phyloP scores from a whole-genome alignment of 2,329 filamentous ascomycete genomes.

The Alternaria gansuensis region DNA sequence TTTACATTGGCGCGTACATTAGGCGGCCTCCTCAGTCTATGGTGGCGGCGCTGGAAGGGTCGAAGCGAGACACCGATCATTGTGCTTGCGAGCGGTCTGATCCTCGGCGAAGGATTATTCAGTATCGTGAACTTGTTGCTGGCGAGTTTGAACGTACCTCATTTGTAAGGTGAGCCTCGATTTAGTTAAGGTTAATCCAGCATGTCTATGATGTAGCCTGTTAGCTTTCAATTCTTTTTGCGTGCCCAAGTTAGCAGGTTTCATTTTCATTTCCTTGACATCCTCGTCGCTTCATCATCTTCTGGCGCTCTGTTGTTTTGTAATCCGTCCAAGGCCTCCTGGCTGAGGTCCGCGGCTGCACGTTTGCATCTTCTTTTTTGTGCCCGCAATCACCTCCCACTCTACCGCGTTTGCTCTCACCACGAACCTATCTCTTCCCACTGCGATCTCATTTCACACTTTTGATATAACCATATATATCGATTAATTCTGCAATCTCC shows the following conservation, averaged over 20 bases:
- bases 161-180: slow-evolving; percentile 18
- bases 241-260: neutral
- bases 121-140: slow-evolving; percentile 90
- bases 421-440: neutral
- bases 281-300: neutral
- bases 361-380: neutral
- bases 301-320: too few relatives aligned
- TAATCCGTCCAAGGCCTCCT: neutral
- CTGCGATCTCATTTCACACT: neutral
- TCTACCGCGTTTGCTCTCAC: neutral
- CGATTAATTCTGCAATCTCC: neutral
- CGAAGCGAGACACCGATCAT: slow-evolving; percentile 78
- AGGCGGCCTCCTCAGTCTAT: slow-evolving; percentile 65
- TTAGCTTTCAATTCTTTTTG: neutral
- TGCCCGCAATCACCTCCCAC: neutral
- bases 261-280: neutral
- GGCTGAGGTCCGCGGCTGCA: fast-evolving
- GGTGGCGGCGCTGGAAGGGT: slow-evolving; percentile 30
- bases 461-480: neutral
- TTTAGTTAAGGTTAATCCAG: too few relatives aligned
- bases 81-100: slow-evolving; percentile 88
- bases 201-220: neutral
- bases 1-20: slow-evolving; percentile 90
- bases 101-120: slow-evolving; percentile 73
- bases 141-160: slow-evolving; percentile 76